phyloP scores from a whole-genome alignment of 768 basidiomycete species.

The Tylopilus plumbeoviolaceoides region DNA sequence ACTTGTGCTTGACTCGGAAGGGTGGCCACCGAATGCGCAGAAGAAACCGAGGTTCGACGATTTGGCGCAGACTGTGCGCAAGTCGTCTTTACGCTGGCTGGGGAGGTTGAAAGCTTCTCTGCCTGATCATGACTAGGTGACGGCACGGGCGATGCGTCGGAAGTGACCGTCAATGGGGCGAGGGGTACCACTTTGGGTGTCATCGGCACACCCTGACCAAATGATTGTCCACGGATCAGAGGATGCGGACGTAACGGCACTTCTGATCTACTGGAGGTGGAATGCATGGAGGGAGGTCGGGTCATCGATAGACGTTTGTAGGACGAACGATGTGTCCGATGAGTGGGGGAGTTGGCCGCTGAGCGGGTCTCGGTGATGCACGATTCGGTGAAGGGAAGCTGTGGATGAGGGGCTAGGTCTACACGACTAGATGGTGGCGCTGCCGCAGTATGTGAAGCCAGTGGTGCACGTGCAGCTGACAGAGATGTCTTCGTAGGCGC shows the following conservation, averaged over 20 bases:
- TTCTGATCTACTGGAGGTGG: conserved; percentile 39
- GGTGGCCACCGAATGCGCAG: conserved; percentile 55
- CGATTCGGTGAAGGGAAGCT: conserved; percentile 17
- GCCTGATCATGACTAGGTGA: conserved; percentile 30
- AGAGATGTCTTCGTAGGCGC: conserved; percentile 13
- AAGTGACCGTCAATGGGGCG: conserved; percentile 57
- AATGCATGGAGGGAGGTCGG: conserved; percentile 64
- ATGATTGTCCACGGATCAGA: conserved; percentile 70
- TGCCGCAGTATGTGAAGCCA: conserved; percentile 8
- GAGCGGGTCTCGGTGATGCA: conserved; percentile 32
- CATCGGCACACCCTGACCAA: conserved; percentile 38
- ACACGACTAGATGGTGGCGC: conserved; percentile 13
- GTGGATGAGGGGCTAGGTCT: conserved; percentile 12
- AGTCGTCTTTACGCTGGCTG: conserved; percentile 38
- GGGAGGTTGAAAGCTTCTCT: conserved; percentile 29
- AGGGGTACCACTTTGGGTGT: conserved; percentile 46
- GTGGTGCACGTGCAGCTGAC: conserved; percentile 18
- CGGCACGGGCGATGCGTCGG: conserved; percentile 44
- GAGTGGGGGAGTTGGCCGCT: conserved; percentile 37
- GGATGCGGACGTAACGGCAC: conserved; percentile 62
- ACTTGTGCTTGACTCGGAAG: conserved; percentile 42
- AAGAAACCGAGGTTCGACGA: conserved; percentile 56
- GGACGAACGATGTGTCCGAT: conserved; percentile 33
- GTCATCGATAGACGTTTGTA: conserved; percentile 42
- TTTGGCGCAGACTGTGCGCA: conserved; percentile 30